Evolutionary conservation across 176 grass and related monocot species (phyloP).

Genomic region (Ananas comosus): DNA sequence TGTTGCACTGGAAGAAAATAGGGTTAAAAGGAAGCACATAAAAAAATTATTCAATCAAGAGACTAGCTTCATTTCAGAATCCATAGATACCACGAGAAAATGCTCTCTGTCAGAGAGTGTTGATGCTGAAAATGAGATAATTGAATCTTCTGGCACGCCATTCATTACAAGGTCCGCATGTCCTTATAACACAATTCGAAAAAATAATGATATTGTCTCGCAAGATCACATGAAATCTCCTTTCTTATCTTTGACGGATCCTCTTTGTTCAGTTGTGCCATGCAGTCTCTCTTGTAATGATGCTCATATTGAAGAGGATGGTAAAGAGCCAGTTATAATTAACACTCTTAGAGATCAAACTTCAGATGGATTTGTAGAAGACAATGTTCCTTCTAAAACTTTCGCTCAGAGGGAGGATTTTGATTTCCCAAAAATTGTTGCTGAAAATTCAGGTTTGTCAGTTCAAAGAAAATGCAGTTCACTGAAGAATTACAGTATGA

Average conservation of each 20-base stretch:
- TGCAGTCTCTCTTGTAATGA: constrained; percentile 64
- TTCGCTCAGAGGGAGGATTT: constrained; percentile 14
- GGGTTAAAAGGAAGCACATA: constrained; percentile 38
- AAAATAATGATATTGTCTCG: constrained; percentile 12
- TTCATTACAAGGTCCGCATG: constrained; percentile 21
- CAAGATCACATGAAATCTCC: constrained; percentile 34
- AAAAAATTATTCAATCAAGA: constrained; percentile 39
- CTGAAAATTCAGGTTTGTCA: background rate
- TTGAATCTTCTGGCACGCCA: constrained; percentile 52
- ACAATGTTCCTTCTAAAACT: constrained; percentile 12
- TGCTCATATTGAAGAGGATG: constrained; percentile 19
- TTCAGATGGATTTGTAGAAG: constrained; percentile 5
- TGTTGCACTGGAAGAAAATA: constrained; percentile 22
- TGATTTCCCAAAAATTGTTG: constrained; percentile 21
- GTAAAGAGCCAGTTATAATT: constrained; percentile 12
- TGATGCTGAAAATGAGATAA: constrained; percentile 41
- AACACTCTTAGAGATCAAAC: constrained; percentile 20
- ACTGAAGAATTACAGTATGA: constrained; percentile 43
- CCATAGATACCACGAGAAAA: constrained; percentile 31
- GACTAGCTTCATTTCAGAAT: constrained; percentile 94
- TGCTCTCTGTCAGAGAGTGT: constrained; percentile 24
- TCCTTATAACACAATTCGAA: constrained; percentile 24
- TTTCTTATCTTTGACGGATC: constrained; percentile 46
- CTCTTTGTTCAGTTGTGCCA: constrained; percentile 75
- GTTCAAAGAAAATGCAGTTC: constrained; percentile 27